A percentile compares a stretch with the other conserved stretches of the same genome.
phyloP scores from a whole-genome alignment of 2,329 filamentous ascomycete species.

The Penicillium sp. region DNA sequence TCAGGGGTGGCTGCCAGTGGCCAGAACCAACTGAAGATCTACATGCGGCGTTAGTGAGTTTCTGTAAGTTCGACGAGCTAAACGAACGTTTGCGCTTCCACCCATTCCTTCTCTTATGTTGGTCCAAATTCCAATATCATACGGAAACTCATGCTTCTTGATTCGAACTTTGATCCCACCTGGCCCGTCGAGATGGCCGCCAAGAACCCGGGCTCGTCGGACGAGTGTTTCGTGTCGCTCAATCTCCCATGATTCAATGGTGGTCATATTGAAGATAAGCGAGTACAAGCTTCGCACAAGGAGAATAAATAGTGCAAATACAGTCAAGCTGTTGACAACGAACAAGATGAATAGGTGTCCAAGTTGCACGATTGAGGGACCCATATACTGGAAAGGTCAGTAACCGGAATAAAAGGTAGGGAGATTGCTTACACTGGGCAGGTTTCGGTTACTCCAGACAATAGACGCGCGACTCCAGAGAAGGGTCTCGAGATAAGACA shows the following conservation, averaged over 20 bases:
- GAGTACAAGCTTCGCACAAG: constrained; percentile 57
- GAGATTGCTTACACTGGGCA: constrained; percentile 55
- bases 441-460: constrained; percentile 56
- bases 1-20: constrained; percentile 56
- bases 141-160: constrained; percentile 63
- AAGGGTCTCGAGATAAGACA: constrained; percentile 57
- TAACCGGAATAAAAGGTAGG: not conserved
- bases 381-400: constrained; percentile 53
- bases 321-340: constrained; percentile 56
- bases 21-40: constrained; percentile 60
- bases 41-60: constrained; percentile 2
- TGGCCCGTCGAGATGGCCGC: constrained; percentile 59
- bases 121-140: constrained; percentile 62
- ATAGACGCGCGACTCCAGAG: constrained; percentile 53
- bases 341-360: constrained; percentile 57
- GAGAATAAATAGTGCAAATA: constrained; percentile 57
- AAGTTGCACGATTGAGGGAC: constrained; percentile 55
- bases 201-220: constrained; percentile 49
- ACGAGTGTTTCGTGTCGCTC: constrained; percentile 50
- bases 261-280: constrained; percentile 59
- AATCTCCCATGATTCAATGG: constrained; percentile 65
- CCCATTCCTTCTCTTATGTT: constrained; percentile 64
- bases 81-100: constrained; percentile 46
- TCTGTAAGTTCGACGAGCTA: not conserved
- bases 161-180: constrained; percentile 57